Evolutionary conservation across 345 rosid species (phyloP).

Genomic region (Gossypium ekmanianum): DNA sequence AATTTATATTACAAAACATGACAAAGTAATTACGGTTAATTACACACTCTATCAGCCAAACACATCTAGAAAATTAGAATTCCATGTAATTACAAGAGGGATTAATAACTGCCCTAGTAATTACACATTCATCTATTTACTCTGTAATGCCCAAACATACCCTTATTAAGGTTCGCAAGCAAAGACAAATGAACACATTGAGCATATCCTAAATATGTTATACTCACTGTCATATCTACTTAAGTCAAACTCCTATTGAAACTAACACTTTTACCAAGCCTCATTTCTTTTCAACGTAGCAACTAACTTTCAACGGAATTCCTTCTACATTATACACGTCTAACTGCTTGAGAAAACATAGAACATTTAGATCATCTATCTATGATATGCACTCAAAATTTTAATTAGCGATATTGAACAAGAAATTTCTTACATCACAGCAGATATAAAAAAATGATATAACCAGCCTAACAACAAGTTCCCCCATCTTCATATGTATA

Average conservation of each 20-base stretch:
- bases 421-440: neutral
- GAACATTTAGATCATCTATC: neutral
- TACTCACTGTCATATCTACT: neutral
- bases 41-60: no score
- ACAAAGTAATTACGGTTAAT: no score
- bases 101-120: no score
- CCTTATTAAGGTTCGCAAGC: neutral
- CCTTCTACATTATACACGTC: neutral
- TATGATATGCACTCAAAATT: neutral
- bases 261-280: neutral
- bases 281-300: neutral
- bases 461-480: neutral
- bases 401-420: neutral
- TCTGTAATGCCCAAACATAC: no score
- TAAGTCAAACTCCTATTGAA: neutral
- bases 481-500: neutral
- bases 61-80: no score
- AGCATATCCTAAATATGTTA: neutral
- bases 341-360: neutral
- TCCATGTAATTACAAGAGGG: no score
- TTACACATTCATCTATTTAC: no score
- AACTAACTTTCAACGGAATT: neutral
- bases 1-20: no score
- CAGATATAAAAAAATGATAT: neutral
- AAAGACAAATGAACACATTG: neutral